Conservation (phyloP, 2,329 filamentous ascomycete species). For the Tolypocladium guangdongense region DNA sequence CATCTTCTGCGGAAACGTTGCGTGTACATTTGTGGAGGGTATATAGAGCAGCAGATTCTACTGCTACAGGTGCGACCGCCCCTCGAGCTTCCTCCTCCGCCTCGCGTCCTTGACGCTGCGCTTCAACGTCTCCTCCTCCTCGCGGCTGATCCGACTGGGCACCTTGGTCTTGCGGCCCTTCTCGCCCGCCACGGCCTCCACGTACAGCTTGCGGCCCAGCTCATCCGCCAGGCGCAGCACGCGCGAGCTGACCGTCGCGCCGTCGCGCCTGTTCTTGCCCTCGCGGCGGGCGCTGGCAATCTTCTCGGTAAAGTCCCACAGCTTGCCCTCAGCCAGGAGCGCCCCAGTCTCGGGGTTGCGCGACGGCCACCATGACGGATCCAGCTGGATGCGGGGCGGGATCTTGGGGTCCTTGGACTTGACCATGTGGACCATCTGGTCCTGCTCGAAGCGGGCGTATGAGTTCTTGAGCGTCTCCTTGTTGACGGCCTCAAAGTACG, state of each 20-base stretch:
- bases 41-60: neutral
- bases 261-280: slow-evolving; percentile 93
- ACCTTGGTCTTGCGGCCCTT: slow-evolving; percentile 22
- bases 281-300: slow-evolving; percentile 77
- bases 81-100: slow-evolving; percentile 37
- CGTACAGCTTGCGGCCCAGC: slow-evolving; percentile 61
- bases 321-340: slow-evolving; percentile 58
- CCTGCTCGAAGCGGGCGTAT: slow-evolving; percentile 78
- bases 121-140: slow-evolving; percentile 36
- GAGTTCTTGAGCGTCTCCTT: slow-evolving; percentile 95
- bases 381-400: slow-evolving; percentile 53
- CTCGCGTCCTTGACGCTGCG: slow-evolving; percentile 33
- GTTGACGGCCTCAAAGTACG: slow-evolving; percentile 97
- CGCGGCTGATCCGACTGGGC: slow-evolving; percentile 34
- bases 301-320: slow-evolving; percentile 88
- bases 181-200: slow-evolving; percentile 33
- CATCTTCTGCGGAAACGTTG: neutral
- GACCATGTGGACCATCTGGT: slow-evolving; percentile 71
- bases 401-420: slow-evolving; percentile 56
- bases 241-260: slow-evolving; percentile 72
- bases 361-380: slow-evolving; percentile 62
- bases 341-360: slow-evolving; percentile 50
- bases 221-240: slow-evolving; percentile 69
- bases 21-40: neutral
- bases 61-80: slow-evolving; percentile 37